Conservation (phyloP, 129 eudicot species). For the Flaveria linearis region DNA sequence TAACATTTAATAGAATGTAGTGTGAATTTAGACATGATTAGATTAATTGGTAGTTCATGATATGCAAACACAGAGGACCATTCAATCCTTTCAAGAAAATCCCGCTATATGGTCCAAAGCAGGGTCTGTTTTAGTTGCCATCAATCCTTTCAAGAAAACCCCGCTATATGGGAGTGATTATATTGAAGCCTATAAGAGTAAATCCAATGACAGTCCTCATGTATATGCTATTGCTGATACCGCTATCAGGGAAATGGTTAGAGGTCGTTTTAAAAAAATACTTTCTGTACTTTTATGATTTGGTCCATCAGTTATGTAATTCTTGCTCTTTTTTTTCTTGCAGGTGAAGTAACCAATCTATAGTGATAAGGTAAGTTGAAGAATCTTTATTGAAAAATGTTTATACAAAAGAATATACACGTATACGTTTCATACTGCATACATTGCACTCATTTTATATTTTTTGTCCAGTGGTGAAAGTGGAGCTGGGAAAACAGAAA, state of each 20-base stretch:
- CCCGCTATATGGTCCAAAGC: conserved; percentile 68
- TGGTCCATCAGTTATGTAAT: background rate
- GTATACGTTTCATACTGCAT: background rate
- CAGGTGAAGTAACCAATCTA: conserved; percentile 98
- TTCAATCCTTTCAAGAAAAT: conserved; percentile 2
- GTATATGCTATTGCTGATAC: conserved; percentile 92
- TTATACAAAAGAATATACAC: background rate
- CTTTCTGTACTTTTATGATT: background rate
- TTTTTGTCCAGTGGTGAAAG: conserved; percentile 78
- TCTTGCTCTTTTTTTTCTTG: conserved; percentile 19
- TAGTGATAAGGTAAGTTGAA: conserved; percentile 82
- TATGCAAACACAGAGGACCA: background rate
- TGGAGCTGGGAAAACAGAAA: conserved; percentile 96
- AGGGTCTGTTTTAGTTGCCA: conserved; percentile 89
- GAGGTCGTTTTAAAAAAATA: conserved; percentile 44
- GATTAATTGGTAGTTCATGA: conserved; percentile 15
- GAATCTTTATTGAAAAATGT: background rate
- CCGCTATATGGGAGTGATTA: conserved; percentile 72
- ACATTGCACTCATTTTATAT: background rate
- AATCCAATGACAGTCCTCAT: conserved; percentile 78
- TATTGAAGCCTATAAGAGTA: conserved; percentile 66
- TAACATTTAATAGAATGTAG: background rate
- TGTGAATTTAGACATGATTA: background rate
- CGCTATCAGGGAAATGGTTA: conserved; percentile 82
- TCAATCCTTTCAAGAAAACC: conserved; percentile 85